Base-by-base conservation (phyloP, 2,329 filamentous ascomycete species). In the Microdochium paspali region DNA sequence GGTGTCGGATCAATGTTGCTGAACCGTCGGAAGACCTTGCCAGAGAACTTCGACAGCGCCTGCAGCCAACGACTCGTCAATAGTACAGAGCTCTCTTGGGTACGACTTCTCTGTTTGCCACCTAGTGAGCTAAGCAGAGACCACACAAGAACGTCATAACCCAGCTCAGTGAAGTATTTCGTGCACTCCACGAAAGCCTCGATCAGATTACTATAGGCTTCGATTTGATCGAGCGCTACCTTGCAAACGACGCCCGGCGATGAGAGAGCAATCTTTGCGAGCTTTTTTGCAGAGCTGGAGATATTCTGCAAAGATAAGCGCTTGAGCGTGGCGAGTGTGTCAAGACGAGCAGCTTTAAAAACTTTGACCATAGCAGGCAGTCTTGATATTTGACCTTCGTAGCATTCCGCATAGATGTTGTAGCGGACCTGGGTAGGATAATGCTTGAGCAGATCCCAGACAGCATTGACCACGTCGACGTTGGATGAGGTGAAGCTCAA, bases 141-240 rank as follows among this genome's bases (percentile, higher is more conserved):
- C 90, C 91, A 98, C 3, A 89, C 87, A 42, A 98, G 73, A 26
- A 95, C 87, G 64, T 98, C 93, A 61, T 95, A 95, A 0, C 88
- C 91, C 31, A 98, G 71, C 47, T 87, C 83, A 1, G 91, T 95
- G 56, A 97, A 96, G 62, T 96, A 96, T 57, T 88, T 85, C 32
- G 88, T 90, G 59, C 90, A 96, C 61, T 96, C 90, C 13, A 97
- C 90, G 51, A 98, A 88, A 4, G 89, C 88, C 51, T 95, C 88
- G 48, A 95, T 95, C 51, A 98, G 77, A 61, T 97, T 98, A 61
- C 86, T 87, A 63, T 98, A 98, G 0, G 86, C 84, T 65, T 98
- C 90, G 50, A 96, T 88, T 64, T 96, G 90, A 52, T 84, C 84
- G 49, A 98, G 80, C 6, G 90, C 89, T 48, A 91, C 86, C 58